phyloP scores from a whole-genome alignment of 257 asterid species.

The Scutellaria galericulata region DNA sequence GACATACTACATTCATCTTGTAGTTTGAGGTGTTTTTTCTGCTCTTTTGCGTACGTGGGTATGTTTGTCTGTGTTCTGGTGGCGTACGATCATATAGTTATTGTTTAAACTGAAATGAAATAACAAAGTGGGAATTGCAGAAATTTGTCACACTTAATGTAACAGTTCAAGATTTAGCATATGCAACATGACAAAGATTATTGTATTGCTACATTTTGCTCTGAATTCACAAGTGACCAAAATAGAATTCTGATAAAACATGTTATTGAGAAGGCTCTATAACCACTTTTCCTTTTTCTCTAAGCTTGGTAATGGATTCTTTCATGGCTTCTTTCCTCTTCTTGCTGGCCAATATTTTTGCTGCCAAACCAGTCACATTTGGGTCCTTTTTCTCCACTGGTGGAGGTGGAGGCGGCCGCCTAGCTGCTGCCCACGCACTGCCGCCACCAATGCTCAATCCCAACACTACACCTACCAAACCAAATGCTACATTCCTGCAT shows the following conservation, averaged over 20 bases:
- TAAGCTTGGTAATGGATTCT: slow-evolving; percentile 62
- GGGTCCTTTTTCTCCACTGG: slow-evolving; percentile 86
- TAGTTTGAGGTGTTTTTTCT: too few species aligned
- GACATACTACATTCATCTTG: too few species aligned
- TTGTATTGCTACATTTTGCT: slow-evolving; percentile 25
- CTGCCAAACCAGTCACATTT: slow-evolving; percentile 62
- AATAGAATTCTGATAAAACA: background rate
- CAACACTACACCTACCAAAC: slow-evolving; percentile 53
- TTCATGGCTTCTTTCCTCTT: slow-evolving; percentile 91
- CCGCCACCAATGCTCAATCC: slow-evolving; percentile 44
- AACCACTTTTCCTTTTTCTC: slow-evolving; percentile 63
- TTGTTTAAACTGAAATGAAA: too few species aligned
- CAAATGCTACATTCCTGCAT: slow-evolving; percentile 65
- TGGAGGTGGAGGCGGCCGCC: slow-evolving; percentile 88
- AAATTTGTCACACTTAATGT: too few species aligned
- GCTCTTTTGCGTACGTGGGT: too few species aligned
- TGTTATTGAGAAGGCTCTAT: slow-evolving; percentile 48
- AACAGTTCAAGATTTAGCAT: too few species aligned
- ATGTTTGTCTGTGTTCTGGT: too few species aligned
- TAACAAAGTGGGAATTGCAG: too few species aligned
- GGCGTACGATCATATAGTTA: too few species aligned
- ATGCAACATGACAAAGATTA: slow-evolving; percentile 1
- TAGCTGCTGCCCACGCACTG: slow-evolving; percentile 62
- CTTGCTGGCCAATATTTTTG: slow-evolving; percentile 84
- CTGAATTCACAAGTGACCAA: slow-evolving; percentile 1